phyloP scores from a whole-genome alignment of 73 alveolate species.

The Paramecium sexaurelia region DNA sequence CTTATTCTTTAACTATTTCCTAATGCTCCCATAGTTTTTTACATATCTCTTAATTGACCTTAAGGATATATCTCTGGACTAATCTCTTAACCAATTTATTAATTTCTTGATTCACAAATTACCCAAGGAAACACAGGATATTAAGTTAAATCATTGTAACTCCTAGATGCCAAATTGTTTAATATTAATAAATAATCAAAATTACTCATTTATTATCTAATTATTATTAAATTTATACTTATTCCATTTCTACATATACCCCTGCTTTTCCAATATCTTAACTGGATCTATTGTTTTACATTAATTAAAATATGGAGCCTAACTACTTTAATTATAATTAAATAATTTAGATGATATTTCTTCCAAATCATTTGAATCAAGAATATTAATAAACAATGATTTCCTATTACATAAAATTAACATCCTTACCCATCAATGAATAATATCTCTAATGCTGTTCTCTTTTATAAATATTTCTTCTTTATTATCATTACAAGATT shows the following conservation, averaged over 20 bases:
- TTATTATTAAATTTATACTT: not conserved
- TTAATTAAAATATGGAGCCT: not conserved
- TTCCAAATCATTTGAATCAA: conserved; percentile 6
- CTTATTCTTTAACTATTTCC: conserved; percentile 83
- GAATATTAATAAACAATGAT: not conserved
- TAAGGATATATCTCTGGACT: conserved; percentile 20
- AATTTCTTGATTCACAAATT: conserved; percentile 45
- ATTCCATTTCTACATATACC: conserved; percentile 86
- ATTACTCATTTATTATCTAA: conserved; percentile 86
- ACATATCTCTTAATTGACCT: conserved; percentile 77
- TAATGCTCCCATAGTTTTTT: conserved; percentile 90
- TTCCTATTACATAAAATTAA: not conserved
- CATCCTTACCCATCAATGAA: conserved; percentile 33
- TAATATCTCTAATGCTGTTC: not conserved
- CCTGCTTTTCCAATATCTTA: conserved; percentile 69
- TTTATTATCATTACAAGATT: not conserved
- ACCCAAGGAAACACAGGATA: conserved; percentile 99
- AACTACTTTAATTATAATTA: not conserved
- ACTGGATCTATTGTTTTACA: conserved; percentile 49
- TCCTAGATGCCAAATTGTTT: conserved; percentile 88
- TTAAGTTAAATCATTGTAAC: conserved; percentile 93
- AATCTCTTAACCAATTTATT: not conserved
- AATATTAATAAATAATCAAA: conserved; percentile 86
- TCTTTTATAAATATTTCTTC: conserved; percentile 29
- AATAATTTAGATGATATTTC: conserved; percentile 11